Evolutionary conservation across 257 asterid genomes (phyloP).

Genomic region (Nicotiana benthamiana): DNA sequence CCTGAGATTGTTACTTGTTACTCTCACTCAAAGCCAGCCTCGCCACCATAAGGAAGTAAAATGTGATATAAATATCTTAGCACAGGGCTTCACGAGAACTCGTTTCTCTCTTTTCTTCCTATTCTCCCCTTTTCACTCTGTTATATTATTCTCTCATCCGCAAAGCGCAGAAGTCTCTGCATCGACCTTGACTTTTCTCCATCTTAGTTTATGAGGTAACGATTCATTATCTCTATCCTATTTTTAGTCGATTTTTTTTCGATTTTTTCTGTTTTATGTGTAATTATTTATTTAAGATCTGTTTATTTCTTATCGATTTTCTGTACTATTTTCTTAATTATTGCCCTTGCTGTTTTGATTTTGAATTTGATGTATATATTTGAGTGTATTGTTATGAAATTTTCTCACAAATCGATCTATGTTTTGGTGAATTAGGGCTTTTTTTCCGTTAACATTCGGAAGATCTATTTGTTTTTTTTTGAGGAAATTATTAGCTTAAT

Average conservation of each 20-base stretch:
- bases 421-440: neutral
- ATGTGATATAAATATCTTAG: neutral
- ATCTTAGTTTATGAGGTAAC: constrained; percentile 16
- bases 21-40: too few species aligned
- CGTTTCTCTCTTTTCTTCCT: neutral
- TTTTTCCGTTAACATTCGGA: neutral
- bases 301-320: neutral
- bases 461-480: neutral
- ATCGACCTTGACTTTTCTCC: neutral
- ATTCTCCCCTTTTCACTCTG: neutral
- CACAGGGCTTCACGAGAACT: neutral
- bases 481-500: neutral
- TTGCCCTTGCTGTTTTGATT: neutral
- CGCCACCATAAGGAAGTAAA: too few species aligned
- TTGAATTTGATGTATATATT: neutral
- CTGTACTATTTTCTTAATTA: neutral
- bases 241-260: neutral
- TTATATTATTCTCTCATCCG: neutral
- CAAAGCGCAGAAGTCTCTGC: neutral
- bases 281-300: neutral
- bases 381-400: neutral
- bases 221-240: neutral
- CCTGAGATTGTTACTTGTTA: too few species aligned
- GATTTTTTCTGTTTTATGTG: neutral
- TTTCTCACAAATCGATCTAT: neutral